Base-by-base conservation (phyloP, 768 basidiomycete genomes). In the Lanmaoa rubissima region DNA sequence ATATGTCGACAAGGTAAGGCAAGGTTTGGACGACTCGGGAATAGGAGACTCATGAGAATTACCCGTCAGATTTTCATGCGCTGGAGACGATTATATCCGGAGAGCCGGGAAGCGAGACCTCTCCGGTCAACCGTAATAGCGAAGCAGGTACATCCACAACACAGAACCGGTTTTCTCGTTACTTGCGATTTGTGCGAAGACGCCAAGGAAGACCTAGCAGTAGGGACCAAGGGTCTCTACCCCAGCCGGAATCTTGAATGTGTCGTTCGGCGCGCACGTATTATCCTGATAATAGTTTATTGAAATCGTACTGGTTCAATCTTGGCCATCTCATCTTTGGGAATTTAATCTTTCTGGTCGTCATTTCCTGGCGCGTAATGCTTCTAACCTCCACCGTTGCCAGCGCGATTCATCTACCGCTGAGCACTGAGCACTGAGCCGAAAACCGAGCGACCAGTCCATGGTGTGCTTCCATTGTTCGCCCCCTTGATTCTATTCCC, bases 1-100 rank as follows among this genome's bases (percentile, higher is more conserved):
- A 82, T 97, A 31, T 97, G 95, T 71, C 81, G 95, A 63, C 88
- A 94, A 74, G 93, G 92, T 92, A 62, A 47, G 79, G 67, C 17
- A 16, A 21, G 17, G 14, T 52, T 35, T 12, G 11, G 51, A 16
- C 19, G 4, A 14, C 10, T 53, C 32, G 32, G 10, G 26, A 45
- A 39, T 38, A 16, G 10, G 36, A 28, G 47, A 13, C 35, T 60
- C 17, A 54, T 58, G 36, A 28, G 32, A 36, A 46, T 8, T 42
- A 11, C 44, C 34, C 24, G 21, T 35, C 57, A 84, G 85, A 87
- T 65, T 87, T 87, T 61, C 75, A 79, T 54, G 81, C 85, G 9
- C 73, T 86, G 50, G 82, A 86, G 61, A 77, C 77, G n/a, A 83
- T 87, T 51, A 67, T 86, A 42, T 74, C 76, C 10, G 66, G 74